These are phyloP conservation scores for Mixia osmundae DNA, from an alignment of 1,284 basidiomycete species.

Conservation along the genomic window DNA sequence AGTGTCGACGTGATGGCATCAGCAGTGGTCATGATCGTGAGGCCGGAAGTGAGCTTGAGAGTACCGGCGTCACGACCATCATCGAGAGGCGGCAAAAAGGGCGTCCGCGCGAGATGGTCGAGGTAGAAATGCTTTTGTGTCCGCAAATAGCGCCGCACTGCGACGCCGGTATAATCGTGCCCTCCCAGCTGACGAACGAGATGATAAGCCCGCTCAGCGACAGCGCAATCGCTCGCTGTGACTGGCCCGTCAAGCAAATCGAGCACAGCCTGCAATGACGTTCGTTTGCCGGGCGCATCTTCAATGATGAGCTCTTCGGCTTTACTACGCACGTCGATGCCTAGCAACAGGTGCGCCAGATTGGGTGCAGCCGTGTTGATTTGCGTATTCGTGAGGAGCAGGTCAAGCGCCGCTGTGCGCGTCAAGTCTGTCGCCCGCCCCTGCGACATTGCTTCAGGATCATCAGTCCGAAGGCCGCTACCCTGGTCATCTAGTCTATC, in stretches of 20 bases:
- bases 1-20: slow-evolving; percentile 53
- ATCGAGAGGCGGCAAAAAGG: not conserved
- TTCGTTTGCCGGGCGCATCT: not conserved
- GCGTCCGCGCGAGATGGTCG: slow-evolving; percentile 38
- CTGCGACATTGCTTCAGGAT: too few relatives aligned
- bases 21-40: slow-evolving; percentile 45
- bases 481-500: slow-evolving; percentile 16
- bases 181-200: slow-evolving; percentile 68
- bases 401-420: slow-evolving; percentile 55
- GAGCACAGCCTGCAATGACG: not conserved
- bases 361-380: slow-evolving; percentile 46
- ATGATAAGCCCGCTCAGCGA: slow-evolving; percentile 68
- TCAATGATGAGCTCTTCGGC: slow-evolving; percentile 58
- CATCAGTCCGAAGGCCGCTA: too few relatives aligned
- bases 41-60: slow-evolving; percentile 24
- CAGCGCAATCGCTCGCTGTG: slow-evolving; percentile 12
- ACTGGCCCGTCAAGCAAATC: not conserved
- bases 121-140: slow-evolving; percentile 74
- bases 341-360: slow-evolving; percentile 65
- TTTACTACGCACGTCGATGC: slow-evolving; percentile 37
- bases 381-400: slow-evolving; percentile 60
- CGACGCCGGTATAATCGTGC: slow-evolving; percentile 56
- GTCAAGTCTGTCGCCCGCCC: too few relatives aligned
- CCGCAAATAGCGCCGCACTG: slow-evolving; percentile 66
- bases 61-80: slow-evolving; percentile 8